Evolutionary conservation across 192 early-diverging fungal genomes (phyloP).

Genomic region (Pilaira anomala): DNA sequence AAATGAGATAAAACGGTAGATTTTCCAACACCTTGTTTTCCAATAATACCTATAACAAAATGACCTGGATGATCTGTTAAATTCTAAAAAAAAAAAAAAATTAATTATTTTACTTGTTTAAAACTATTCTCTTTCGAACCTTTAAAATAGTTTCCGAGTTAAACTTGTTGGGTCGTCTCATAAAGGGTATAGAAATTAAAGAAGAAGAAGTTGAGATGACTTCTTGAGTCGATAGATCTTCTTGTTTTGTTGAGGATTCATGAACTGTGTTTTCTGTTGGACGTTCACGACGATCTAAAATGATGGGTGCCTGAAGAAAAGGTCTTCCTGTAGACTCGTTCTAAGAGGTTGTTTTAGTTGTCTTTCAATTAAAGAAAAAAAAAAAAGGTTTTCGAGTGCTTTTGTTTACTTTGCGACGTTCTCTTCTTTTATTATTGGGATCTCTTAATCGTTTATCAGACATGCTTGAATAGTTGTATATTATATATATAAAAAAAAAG

Average conservation of each 20-base stretch:
- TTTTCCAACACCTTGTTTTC: slow-evolving; percentile 65
- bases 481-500: too few species aligned
- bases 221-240: too few species aligned
- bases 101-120: background rate
- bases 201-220: background rate
- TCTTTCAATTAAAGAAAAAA: background rate
- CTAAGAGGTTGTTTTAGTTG: background rate
- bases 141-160: slow-evolving; percentile 19
- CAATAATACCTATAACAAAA: slow-evolving; percentile 65
- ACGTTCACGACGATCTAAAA: slow-evolving; percentile 24
- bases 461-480: background rate
- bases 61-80: slow-evolving; percentile 63
- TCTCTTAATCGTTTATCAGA: slow-evolving; percentile 3
- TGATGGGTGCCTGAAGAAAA: slow-evolving; percentile 26
- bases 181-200: slow-evolving; percentile 11
- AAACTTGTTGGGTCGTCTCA: slow-evolving; percentile 5
- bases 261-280: background rate
- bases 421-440: slow-evolving; percentile 1
- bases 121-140: background rate
- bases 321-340: slow-evolving; percentile 5
- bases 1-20: slow-evolving; percentile 58
- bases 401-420: slow-evolving; percentile 9
- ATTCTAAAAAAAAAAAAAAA: slow-evolving; percentile 11
- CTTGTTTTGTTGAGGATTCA: too few species aligned
- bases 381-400: background rate